Base-by-base conservation (phyloP, 805 yeast species). In the Candida maltosa region DNA sequence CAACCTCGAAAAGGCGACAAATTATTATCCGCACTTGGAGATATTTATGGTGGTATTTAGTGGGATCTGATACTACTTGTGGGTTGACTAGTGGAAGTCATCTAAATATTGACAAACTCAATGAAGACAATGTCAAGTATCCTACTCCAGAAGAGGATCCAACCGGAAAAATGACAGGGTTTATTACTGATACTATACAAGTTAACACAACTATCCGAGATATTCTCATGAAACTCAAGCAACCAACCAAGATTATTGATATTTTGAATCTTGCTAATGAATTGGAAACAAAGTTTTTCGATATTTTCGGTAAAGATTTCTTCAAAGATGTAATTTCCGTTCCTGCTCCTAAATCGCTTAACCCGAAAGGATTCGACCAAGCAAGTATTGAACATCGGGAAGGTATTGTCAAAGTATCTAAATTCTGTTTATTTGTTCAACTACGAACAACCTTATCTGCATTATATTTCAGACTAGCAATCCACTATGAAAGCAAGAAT, bases 271-370 rank as follows among this genome's bases (percentile, higher is more conserved):
- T 62, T 40, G 56, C 70, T 1, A 63, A 59, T 35, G 48, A 51
- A 24, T 47, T 67, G 31, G 73, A 67, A 36, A 52, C 48, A 31
- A 35, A 55, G 2, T 66, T 65, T 33, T 50, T 55, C 26, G 52
- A 62, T 7, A 50, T 52, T 25, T 67, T 65, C 43, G 72, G 72
- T 4, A 61, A 60, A 32, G 70, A 67, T 40, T 67, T 65, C 39
- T 67, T 67, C 48, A 52, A 56, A 26, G 69, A 62, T 28, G 52
- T 48, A 26, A 55, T 67, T 21, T 60, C 70, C 39, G 50, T 49
- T 16, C 63, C 69, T 4, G 58, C 60, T 22, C 46, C 35, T 25
- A 23, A 27, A 5, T 32, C 36, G 7, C 11, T 15, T 11, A 34
- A 37, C 9, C 30, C 35, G 9, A 38, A 35, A 7, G 47, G 46